Evolutionary conservation across 495 filamentous ascomycete genomes (phyloP).

Genomic region (Lepidopterella palustris): DNA sequence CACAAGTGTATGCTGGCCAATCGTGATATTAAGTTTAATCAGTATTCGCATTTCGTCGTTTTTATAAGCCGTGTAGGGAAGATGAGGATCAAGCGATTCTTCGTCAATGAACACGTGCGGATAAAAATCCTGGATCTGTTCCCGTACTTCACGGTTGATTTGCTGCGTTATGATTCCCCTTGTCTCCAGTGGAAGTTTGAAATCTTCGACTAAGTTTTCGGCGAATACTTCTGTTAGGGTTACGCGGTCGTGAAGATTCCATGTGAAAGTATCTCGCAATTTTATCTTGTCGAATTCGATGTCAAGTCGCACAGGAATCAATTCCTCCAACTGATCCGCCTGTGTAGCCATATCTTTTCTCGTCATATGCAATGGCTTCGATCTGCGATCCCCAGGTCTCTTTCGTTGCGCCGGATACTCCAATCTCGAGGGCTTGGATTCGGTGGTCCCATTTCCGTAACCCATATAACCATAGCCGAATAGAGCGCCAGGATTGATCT

Average conservation of each 20-base stretch:
- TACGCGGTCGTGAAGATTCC: constrained; percentile 90
- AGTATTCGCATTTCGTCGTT: constrained; percentile 97
- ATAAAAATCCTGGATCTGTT: constrained; percentile 88
- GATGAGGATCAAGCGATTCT: constrained; percentile 79
- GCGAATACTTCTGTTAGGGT: constrained; percentile 75
- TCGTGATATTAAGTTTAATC: constrained; percentile 95
- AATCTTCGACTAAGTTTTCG: constrained; percentile 83
- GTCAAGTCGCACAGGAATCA: constrained; percentile 86
- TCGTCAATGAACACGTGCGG: constrained; percentile 86
- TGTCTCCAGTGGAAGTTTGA: constrained; percentile 66
- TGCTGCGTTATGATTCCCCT: constrained; percentile 61
- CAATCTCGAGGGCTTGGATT: constrained; percentile 50
- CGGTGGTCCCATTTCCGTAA: constrained; percentile 79
- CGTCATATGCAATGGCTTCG: constrained; percentile 60
- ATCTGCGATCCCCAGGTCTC: constrained; percentile 65
- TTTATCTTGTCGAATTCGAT: constrained; percentile 95
- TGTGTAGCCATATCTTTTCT: constrained; percentile 76
- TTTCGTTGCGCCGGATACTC: constrained; percentile 70
- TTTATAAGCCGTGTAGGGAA: constrained; percentile 91
- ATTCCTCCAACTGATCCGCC: constrained; percentile 80
- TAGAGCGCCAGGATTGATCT: constrained; percentile 52
- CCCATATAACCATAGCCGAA: constrained; percentile 83
- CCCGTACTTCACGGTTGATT: constrained; percentile 71
- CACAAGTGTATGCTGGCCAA: constrained; percentile 86
- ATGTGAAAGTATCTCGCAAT: constrained; percentile 95